Base-by-base conservation (phyloP, 2,329 filamentous ascomycete genomes). In the Pestalotiopsis sp. region DNA sequence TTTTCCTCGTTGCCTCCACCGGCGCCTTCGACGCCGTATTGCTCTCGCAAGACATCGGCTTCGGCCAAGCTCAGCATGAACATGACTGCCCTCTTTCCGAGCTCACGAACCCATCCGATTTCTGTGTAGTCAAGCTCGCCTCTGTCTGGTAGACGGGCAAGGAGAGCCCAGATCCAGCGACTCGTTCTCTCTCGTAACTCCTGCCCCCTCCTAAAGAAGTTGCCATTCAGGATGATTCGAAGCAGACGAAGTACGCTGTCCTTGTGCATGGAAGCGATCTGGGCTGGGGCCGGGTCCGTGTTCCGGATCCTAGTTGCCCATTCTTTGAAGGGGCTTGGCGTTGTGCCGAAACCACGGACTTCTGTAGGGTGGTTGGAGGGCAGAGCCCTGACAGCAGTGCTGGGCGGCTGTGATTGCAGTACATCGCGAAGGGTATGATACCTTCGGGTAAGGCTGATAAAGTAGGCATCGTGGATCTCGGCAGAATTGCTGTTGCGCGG, bases 151-250 rank as follows among this genome's bases (percentile, higher is more conserved):
- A 95, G 85, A 68, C 90, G 87, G 2, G 92, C 93, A 59, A 98
- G 83, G 68, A 97, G 80, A 0, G 92, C 90, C 95, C 94, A 98
- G 3, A 93, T 83, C 95, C 95, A 98, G 17, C 90, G 86, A 69
- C 93, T 94, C 4, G 93, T 90, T 62, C 90, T 87, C 73, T 88
- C 86, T 31, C 88, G 84, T 38, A 94, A 82, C 38, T 86, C 84
- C 25, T 84, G 80, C n/a, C 87, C 87, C 64, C 86, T 86, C 60
- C 85, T 86, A 66, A 92, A 85, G 65, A 92, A 88, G 69, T 88
- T 89, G 65, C 89, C 88, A 20, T 86, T 85, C 36, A 92, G 82
- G n/a, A 93, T 81, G 65, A 95, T 83, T 31, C 88, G 86, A 52
- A 97, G 77, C 39, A 95, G 84, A 45, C 87, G 85, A 64, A 95